phyloP scores from a whole-genome alignment of 1,284 basidiomycete species.

The Earliella scabrosa region DNA sequence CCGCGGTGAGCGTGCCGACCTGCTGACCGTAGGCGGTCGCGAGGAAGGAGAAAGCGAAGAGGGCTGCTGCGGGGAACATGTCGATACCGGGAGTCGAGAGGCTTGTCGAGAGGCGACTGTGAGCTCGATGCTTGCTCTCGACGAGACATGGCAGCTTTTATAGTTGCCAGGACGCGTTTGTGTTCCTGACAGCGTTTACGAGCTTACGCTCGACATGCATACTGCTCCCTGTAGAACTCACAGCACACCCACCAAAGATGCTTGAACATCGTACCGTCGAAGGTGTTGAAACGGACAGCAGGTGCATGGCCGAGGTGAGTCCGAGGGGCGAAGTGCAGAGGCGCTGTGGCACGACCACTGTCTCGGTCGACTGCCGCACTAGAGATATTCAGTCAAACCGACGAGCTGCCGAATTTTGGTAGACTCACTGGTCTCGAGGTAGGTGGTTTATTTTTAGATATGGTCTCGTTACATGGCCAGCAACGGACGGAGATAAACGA shows the following conservation, averaged over 20 bases:
- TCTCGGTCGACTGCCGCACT: neutral
- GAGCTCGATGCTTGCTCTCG: conserved; percentile 20
- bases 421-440: conserved; percentile 11
- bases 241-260: conserved; percentile 8
- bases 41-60: conserved; percentile 32
- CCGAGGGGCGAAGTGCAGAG: conserved; percentile 7
- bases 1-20: conserved; percentile 38
- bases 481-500: neutral
- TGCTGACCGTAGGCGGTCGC: conserved; percentile 37
- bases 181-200: neutral
- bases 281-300: conserved; percentile 12
- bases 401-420: conserved; percentile 15
- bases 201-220: neutral
- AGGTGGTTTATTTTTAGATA: conserved; percentile 7
- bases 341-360: neutral
- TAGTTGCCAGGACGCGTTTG: conserved; percentile 1
- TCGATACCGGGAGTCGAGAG: conserved; percentile 10
- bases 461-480: neutral
- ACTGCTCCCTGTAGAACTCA: conserved; percentile 1
- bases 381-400: conserved; percentile 12
- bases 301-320: conserved; percentile 9
- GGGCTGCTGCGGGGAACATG: conserved; percentile 34
- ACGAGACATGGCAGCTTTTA: conserved; percentile 8
- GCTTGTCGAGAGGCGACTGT: conserved; percentile 19
- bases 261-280: conserved; percentile 6